A percentile compares a stretch with the other conserved stretches of the same genome.
phyloP scores from a whole-genome alignment of 2,329 filamentous ascomycete species.

The Calonectria honghensis region DNA sequence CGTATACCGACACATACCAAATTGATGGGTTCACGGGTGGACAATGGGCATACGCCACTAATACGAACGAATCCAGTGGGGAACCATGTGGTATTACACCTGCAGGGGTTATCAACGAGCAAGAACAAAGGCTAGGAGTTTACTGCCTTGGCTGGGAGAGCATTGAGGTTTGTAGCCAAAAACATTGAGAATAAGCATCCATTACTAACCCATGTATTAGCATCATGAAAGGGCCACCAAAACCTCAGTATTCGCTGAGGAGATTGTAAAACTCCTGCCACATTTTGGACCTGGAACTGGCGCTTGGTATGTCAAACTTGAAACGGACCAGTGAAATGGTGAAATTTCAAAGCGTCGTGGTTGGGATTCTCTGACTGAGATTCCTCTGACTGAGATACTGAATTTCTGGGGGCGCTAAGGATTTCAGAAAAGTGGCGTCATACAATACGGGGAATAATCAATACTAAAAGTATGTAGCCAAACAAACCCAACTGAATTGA shows the following conservation, averaged over 20 bases:
- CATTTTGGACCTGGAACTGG: slow-evolving; percentile 44
- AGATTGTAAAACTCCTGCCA: slow-evolving; percentile 43
- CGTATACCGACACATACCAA: slow-evolving; percentile 46
- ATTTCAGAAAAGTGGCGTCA: not conserved
- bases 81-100: not conserved
- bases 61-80: slow-evolving; percentile 42
- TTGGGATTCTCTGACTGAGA: not conserved
- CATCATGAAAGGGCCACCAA: slow-evolving; percentile 44
- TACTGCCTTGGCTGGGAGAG: slow-evolving; percentile 50
- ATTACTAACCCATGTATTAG: slow-evolving; percentile 28
- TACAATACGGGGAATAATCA: not conserved
- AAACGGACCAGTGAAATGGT: not conserved
- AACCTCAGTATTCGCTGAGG: slow-evolving; percentile 44
- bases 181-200: not conserved
- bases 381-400: not conserved
- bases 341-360: not conserved
- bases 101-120: not conserved
- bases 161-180: slow-evolving; percentile 42
- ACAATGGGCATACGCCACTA: slow-evolving; percentile 45
- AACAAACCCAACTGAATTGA: not conserved
- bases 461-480: not conserved
- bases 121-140: slow-evolving; percentile 38
- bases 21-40: slow-evolving; percentile 48
- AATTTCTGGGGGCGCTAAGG: not conserved
- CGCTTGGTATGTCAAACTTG: slow-evolving; percentile 47